phyloP scores from a whole-genome alignment of 441 rosid species.

The Omphalea diandra region DNA sequence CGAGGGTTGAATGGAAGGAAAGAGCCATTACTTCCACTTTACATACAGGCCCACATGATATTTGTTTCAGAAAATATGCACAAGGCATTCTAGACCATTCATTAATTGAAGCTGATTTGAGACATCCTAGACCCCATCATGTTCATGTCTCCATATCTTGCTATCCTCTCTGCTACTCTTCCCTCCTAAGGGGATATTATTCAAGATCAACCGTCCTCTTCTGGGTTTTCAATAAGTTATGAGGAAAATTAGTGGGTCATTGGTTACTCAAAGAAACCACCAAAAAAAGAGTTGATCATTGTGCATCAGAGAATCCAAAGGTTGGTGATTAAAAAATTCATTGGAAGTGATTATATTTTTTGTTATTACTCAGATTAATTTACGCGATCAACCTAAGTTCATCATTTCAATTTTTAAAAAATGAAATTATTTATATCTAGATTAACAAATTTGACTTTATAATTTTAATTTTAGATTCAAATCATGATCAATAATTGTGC shows the following conservation, averaged over 20 bases:
- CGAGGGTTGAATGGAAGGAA: neutral
- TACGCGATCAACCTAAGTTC: neutral
- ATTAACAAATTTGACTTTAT: neutral
- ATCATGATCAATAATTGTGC: neutral
- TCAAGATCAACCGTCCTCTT: neutral
- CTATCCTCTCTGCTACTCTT: neutral
- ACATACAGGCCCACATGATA: slow-evolving; percentile 25
- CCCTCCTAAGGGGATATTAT: neutral
- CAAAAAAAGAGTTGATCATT: slow-evolving; percentile 11
- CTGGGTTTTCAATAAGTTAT: neutral
- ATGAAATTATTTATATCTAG: neutral
- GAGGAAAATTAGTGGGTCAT: neutral
- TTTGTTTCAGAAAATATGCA: slow-evolving; percentile 12
- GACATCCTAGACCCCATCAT: slow-evolving; percentile 20
- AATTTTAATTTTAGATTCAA: neutral
- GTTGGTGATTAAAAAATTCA: slow-evolving; percentile 15
- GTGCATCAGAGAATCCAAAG: slow-evolving; percentile 22
- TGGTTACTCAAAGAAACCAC: neutral
- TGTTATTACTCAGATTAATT: neutral
- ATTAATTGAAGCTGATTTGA: slow-evolving; percentile 5
- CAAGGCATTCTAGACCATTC: slow-evolving; percentile 6
- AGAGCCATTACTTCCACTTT: neutral
- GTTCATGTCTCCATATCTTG: slow-evolving; percentile 11
- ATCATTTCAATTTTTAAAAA: neutral
- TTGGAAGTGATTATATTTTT: neutral